phyloP scores from a whole-genome alignment of 139 green algal species.

The Pycnococcus provasolii region DNA sequence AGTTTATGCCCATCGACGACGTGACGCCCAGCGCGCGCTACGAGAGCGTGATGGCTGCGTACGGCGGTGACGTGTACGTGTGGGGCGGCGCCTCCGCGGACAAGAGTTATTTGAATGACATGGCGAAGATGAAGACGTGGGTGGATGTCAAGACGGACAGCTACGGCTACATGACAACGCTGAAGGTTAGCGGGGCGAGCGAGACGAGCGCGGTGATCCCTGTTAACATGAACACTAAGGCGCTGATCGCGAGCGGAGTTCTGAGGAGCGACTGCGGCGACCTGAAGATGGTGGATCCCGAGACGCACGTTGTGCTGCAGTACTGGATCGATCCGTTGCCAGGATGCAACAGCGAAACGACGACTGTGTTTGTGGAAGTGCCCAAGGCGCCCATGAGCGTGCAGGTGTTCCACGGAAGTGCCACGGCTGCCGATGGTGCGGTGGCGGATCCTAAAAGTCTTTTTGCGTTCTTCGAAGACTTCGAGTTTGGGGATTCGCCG shows the following conservation, averaged over 20 bases:
- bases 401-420: too few relatives aligned
- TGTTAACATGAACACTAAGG: slow-evolving; percentile 6
- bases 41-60: slow-evolving; percentile 19
- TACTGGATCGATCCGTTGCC: too few relatives aligned
- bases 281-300: slow-evolving; percentile 10
- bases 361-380: too few relatives aligned
- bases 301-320: too few relatives aligned
- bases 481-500: slow-evolving; percentile 9
- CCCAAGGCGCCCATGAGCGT: too few relatives aligned
- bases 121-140: slow-evolving; percentile 16
- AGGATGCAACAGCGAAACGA: too few relatives aligned
- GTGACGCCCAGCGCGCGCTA: slow-evolving; percentile 2
- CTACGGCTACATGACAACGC: slow-evolving; percentile 7
- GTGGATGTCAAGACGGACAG: not conserved
- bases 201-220: not conserved
- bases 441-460: not conserved
- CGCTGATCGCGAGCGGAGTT: slow-evolving; percentile 4
- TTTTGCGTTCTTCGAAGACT: slow-evolving; percentile 26
- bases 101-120: slow-evolving; percentile 26
- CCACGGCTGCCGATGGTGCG: too few relatives aligned
- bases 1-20: too few relatives aligned
- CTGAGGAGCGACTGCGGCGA: slow-evolving; percentile 21
- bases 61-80: slow-evolving; percentile 17
- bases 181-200: slow-evolving; percentile 3
- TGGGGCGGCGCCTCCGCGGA: slow-evolving; percentile 23